Conservation (phyloP, 106 monocot genomes). For the Dendrobium officinale region DNA sequence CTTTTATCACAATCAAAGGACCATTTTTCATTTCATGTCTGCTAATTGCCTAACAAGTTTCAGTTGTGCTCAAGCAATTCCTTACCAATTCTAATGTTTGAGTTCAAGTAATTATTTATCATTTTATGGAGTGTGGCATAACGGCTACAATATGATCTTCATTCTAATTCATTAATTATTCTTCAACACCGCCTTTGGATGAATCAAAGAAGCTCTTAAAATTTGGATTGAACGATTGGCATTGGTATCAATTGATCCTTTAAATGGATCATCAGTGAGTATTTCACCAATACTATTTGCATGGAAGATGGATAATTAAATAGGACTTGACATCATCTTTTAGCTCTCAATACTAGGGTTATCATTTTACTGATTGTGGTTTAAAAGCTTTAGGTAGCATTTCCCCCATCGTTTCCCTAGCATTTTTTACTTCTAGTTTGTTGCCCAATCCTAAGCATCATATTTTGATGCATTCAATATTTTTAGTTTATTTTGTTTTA, state of each 20-base stretch:
- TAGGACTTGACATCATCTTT: background rate
- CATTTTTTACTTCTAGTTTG: no score
- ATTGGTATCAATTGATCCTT: background rate
- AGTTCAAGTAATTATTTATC: background rate
- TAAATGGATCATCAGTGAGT: background rate
- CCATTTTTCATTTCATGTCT: background rate
- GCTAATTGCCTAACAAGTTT: background rate
- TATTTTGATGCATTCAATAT: no score
- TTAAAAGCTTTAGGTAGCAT: no score
- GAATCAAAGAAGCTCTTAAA: background rate
- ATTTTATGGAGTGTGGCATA: background rate
- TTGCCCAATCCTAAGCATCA: no score
- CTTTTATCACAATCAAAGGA: background rate
- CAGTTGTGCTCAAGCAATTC: conserved; percentile 4
- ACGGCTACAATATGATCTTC: background rate
- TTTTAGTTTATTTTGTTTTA: no score
- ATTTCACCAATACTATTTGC: background rate
- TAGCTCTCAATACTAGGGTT: background rate
- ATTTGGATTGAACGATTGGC: background rate
- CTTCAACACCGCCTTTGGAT: background rate
- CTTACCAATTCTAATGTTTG: background rate
- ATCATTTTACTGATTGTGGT: no score
- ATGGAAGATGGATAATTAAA: background rate
- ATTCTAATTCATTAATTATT: background rate
- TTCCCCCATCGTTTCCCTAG: no score